A percentile compares a stretch with the other conserved stretches of the same genome.
Evolutionary conservation across 331 rosid genomes (phyloP).

Genomic region (Cydonia oblonga): DNA sequence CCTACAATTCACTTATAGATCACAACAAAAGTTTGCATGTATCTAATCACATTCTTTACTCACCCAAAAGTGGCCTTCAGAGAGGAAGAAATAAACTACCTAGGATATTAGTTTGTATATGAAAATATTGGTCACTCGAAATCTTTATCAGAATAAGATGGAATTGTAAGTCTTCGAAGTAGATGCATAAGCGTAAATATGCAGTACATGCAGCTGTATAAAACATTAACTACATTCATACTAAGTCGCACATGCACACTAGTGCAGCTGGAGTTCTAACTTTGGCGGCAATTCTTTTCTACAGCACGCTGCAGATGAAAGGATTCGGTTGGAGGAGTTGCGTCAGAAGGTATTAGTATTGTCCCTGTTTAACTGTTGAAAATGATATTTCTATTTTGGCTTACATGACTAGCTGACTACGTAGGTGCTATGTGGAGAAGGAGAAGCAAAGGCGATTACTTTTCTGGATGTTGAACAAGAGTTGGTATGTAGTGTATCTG

Average conservation of each 20-base stretch:
- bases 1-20: neutral
- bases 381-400: slow-evolving; percentile 13
- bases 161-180: neutral
- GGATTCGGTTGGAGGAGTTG: slow-evolving; percentile 82
- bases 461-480: slow-evolving; percentile 66
- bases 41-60: neutral
- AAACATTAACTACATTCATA: neutral
- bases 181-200: neutral
- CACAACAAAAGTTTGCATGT: neutral
- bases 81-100: neutral
- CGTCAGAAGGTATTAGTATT: slow-evolving; percentile 56
- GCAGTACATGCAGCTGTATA: neutral
- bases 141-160: neutral
- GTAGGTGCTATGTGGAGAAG: slow-evolving; percentile 81
- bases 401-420: slow-evolving; percentile 15
- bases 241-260: neutral
- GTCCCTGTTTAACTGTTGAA: slow-evolving; percentile 11
- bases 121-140: neutral
- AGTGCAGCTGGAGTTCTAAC: slow-evolving; percentile 16
- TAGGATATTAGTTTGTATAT: neutral
- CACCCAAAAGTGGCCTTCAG: neutral
- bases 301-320: slow-evolving; percentile 98
- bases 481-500: slow-evolving; percentile 44
- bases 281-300: slow-evolving; percentile 8
- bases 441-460: slow-evolving; percentile 60